phyloP scores from a whole-genome alignment of 768 basidiomycete genomes.

The Psilocybe cubensis region DNA sequence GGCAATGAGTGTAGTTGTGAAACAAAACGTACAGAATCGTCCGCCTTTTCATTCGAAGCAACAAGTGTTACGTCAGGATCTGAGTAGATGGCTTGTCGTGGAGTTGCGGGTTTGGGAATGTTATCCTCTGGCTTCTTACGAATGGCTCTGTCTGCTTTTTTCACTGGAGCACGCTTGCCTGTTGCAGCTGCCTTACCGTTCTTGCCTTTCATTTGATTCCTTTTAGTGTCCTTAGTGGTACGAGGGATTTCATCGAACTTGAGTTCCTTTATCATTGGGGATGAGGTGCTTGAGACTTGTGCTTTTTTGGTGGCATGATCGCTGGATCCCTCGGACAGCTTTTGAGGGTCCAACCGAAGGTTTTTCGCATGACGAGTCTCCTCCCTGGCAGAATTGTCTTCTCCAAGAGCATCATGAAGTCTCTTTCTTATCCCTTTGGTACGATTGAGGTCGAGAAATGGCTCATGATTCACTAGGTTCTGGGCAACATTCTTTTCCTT shows the following conservation, averaged over 20 bases:
- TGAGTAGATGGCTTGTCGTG: neutral
- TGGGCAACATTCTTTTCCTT: neutral
- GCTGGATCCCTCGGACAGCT: neutral
- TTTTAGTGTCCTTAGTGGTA: neutral
- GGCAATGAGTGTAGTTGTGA: too few species aligned
- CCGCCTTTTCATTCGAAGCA: neutral
- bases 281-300: neutral
- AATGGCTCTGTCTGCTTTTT: neutral
- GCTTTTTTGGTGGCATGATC: conserved; percentile 8
- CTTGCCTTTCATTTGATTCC: conserved; percentile 32
- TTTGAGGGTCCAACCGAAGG: neutral
- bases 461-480: neutral
- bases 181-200: conserved; percentile 20
- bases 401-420: neutral
- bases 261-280: neutral
- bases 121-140: neutral
- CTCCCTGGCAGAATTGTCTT: neutral
- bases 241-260: conserved; percentile 19
- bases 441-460: neutral
- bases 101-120: neutral
- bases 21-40: neutral
- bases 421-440: neutral
- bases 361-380: neutral
- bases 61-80: conserved; percentile 12
- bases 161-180: conserved; percentile 1